Base-by-base conservation (phyloP, 306 rosid species). In the Luffa aegyptiaca region DNA sequence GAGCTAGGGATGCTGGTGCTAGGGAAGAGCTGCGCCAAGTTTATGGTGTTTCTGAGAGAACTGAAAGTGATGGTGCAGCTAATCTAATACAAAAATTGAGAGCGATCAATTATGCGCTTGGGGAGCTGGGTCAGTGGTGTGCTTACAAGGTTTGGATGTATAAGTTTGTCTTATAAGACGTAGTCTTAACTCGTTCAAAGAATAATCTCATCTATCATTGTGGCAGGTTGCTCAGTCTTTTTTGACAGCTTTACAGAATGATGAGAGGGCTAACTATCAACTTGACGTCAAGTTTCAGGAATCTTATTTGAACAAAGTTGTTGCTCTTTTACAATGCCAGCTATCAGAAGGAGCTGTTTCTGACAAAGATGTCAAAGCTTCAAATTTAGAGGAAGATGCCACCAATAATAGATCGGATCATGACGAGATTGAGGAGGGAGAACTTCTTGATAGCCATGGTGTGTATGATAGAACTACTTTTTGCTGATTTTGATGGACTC, bases 1-100 rank as follows among this genome's bases (percentile, higher is more conserved):
- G 99, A 81, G 99, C 99, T 70, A 95, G 99, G 89, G 99, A 93
- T 88, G 99, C 99, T 71, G 99, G 99, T 82, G 93, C 97, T 74
- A 95, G 88, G 86, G 99, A 91, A 85, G 97, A 91, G 88, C 87
- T 95, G 80, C 93, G 97, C 33, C 99, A 95, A 89, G 97, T 95
- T 80, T 95, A 95, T 80, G 99, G 99, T 82, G 97, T 95, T 85
- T 95, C 99, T 14, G 99, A 95, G 86, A 92, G 97, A 90, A 93
- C 97, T 39, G 97, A 95, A 83, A 93, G 99, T 58, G 99, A 95
- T 84, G 99, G 99, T 79, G 99, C 99, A 82, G 99, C 96, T 76
- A 91, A 92, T 88, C 87, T 95, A 64, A 91, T 89, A 86, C 97
- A 93, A 81, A 95, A 95, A 88, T 84, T 95, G 87, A 91, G 99